Conservation (phyloP, 225 moss, liverwort and hornwort genomes). For the Pleurozium schreberi region DNA sequence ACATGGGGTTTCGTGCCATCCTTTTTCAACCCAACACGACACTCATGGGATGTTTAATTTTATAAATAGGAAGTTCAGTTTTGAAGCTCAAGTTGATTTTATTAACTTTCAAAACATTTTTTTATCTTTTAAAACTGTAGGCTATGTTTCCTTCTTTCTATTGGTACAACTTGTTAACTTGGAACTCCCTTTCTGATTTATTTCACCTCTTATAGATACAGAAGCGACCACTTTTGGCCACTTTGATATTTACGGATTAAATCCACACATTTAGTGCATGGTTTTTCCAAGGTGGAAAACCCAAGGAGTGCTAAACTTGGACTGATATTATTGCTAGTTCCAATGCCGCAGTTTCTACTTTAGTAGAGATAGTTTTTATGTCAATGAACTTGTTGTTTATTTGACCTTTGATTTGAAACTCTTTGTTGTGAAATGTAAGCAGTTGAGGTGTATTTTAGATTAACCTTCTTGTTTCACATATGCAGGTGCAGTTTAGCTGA, state of each 20-base stretch:
- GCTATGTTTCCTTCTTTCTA: neutral
- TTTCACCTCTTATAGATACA: neutral
- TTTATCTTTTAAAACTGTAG: neutral
- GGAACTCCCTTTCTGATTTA: neutral
- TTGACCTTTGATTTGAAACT: too few relatives aligned
- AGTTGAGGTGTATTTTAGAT: neutral
- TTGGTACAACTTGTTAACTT: neutral
- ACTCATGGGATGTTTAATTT: neutral
- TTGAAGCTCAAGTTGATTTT: neutral
- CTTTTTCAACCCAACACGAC: neutral
- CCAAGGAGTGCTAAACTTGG: neutral
- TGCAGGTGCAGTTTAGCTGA: conserved; percentile 66
- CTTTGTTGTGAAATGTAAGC: neutral
- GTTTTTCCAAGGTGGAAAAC: too few relatives aligned
- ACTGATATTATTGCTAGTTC: neutral
- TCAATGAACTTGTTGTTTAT: neutral
- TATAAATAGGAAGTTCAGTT: too few relatives aligned
- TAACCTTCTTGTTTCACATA: neutral
- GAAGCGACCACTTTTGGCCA: neutral
- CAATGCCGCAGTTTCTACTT: neutral
- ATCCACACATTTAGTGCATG: neutral
- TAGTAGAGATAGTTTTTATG: neutral
- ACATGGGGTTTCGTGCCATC: neutral
- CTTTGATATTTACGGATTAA: neutral
- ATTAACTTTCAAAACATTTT: too few relatives aligned